These are phyloP conservation scores for Hsuehochloa calcarea DNA, from an alignment of 176 grass and related monocot genomes.

Conservation along the genomic window DNA sequence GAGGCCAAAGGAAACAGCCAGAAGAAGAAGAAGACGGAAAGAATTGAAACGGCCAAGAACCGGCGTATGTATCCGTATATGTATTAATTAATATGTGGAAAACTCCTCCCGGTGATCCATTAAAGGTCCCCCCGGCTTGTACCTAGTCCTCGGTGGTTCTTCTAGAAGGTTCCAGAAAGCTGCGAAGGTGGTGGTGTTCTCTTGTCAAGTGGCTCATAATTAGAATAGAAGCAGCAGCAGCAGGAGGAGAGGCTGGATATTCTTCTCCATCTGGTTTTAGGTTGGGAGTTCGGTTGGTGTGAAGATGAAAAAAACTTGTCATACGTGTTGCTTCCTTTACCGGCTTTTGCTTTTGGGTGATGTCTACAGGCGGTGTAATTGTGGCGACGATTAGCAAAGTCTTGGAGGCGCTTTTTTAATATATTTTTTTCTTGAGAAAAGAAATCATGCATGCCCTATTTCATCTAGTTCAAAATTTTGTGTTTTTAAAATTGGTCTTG, in stretches of 20 bases:
- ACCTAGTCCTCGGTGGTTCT: background rate
- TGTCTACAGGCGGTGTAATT: too few relatives aligned
- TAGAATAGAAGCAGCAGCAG: too few relatives aligned
- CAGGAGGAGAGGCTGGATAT: background rate
- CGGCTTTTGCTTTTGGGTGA: background rate
- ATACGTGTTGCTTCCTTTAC: background rate
- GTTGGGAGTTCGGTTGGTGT: conserved; percentile 18
- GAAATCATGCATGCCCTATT: too few relatives aligned
- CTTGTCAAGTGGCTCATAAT: background rate
- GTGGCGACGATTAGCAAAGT: too few relatives aligned
- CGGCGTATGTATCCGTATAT: background rate
- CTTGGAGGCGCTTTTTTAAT: too few relatives aligned
- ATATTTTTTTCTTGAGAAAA: too few relatives aligned
- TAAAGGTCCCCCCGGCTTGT: background rate
- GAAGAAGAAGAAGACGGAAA: background rate
- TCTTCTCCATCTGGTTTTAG: background rate
- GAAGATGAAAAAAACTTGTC: background rate
- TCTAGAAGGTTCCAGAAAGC: background rate
- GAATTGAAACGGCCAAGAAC: conserved; percentile 19
- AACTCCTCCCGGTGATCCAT: conserved; percentile 27
- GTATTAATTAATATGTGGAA: background rate
- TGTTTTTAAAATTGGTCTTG: too few relatives aligned
- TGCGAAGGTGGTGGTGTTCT: background rate
- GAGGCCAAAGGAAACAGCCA: background rate
- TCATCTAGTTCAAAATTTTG: too few relatives aligned